These are phyloP conservation scores for Curvularia sp. DNA, from an alignment of 2,329 filamentous ascomycete genomes.

Conservation along the genomic window DNA sequence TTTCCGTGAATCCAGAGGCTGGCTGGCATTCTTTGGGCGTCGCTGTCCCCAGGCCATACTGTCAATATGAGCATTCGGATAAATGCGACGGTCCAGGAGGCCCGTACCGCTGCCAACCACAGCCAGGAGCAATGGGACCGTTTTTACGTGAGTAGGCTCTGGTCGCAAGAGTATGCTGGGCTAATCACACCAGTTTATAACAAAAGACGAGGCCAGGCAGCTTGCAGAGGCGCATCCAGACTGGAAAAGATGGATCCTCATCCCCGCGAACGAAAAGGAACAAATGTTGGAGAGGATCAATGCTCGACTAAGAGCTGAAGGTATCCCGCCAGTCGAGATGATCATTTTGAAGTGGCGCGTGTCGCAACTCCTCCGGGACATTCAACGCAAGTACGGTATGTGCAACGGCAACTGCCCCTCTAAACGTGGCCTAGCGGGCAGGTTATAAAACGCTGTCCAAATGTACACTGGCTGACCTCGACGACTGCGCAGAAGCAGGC, in stretches of 20 bases:
- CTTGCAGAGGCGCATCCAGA: constrained; percentile 48
- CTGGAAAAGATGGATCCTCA: constrained; percentile 50
- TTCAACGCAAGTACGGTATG: constrained; percentile 50
- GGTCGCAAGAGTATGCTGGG: constrained; percentile 20
- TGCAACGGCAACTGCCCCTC: constrained; percentile 31
- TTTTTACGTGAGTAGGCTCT: constrained; percentile 45
- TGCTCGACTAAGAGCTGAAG: constrained; percentile 43
- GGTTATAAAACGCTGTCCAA: constrained; percentile 28
- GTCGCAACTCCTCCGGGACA: constrained; percentile 47
- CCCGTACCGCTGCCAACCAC: constrained; percentile 45
- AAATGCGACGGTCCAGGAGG: constrained; percentile 49
- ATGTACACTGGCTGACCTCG: constrained; percentile 41
- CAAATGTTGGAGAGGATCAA: constrained; percentile 48
- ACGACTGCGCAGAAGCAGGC: constrained; percentile 45
- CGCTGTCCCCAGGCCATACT: constrained; percentile 28
- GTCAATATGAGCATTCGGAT: constrained; percentile 49
- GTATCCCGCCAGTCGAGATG: constrained; percentile 49
- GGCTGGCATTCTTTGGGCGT: constrained; percentile 32
- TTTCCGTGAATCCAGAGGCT: constrained; percentile 42
- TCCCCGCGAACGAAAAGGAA: constrained; percentile 49
- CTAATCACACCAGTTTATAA: constrained; percentile 47
- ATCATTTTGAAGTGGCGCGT: constrained; percentile 50
- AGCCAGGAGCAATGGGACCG: constrained; percentile 50
- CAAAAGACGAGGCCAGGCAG: constrained; percentile 48
- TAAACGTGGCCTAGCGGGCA: constrained; percentile 26